Evolutionary conservation across 2,329 filamentous ascomycete species (phyloP).

Genomic region (Epichloe baconii): DNA sequence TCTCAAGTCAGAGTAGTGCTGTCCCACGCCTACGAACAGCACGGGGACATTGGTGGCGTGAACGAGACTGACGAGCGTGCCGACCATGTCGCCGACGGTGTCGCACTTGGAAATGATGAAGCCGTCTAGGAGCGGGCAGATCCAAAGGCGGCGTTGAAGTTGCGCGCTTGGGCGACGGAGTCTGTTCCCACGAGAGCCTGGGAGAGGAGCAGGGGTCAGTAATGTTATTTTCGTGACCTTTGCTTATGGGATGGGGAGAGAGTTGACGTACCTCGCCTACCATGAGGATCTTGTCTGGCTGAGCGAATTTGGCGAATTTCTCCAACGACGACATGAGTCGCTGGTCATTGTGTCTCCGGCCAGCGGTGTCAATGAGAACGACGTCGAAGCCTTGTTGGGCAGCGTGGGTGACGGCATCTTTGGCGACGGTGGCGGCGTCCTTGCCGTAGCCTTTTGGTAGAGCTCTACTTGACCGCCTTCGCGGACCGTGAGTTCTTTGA

Average conservation of each 20-base stretch:
- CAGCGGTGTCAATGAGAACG: constrained; percentile 92
- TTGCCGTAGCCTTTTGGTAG: constrained; percentile 96
- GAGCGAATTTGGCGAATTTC: constrained; percentile 92
- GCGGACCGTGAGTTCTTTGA: constrained; percentile 74
- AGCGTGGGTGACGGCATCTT: constrained; percentile 79
- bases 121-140: constrained; percentile 70
- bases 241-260: neutral
- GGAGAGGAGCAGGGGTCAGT: neutral
- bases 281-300: constrained; percentile 98
- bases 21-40: constrained; percentile 69
- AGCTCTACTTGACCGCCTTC: constrained; percentile 80
- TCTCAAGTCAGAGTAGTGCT: constrained; percentile 55
- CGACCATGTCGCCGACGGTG: constrained; percentile 98
- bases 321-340: constrained; percentile 92
- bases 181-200: constrained; percentile 87
- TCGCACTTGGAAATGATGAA: constrained; percentile 99
- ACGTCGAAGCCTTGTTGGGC: constrained; percentile 71
- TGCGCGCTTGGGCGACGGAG: constrained; percentile 85
- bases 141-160: constrained; percentile 92
- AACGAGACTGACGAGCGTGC: constrained; percentile 88
- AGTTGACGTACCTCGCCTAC: constrained; percentile 43
- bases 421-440: constrained; percentile 88
- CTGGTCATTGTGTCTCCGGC: constrained; percentile 87
- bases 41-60: constrained; percentile 95
- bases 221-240: neutral